Conservation (phyloP, 1,284 basidiomycete species). For the Boletus hoseneyae region DNA sequence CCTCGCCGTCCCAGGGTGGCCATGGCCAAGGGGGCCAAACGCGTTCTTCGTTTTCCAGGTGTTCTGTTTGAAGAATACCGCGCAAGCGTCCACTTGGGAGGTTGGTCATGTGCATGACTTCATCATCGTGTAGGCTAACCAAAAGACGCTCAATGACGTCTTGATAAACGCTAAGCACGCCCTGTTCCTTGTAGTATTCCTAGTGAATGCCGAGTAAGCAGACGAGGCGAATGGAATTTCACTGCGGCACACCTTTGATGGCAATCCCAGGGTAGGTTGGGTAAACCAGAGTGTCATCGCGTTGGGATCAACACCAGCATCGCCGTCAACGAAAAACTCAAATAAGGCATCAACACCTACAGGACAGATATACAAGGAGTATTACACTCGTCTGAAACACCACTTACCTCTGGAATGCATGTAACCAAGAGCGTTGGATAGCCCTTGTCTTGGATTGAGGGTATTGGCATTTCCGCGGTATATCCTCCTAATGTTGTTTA, state of each 20-base stretch:
- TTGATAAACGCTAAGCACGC: constrained; percentile 69
- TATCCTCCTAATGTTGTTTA: constrained; percentile 53
- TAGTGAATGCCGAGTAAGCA: constrained; percentile 29
- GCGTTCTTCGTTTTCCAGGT: constrained; percentile 50
- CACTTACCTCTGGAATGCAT: constrained; percentile 77
- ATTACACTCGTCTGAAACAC: background rate
- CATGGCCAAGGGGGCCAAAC: constrained; percentile 85
- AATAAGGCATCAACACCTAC: constrained; percentile 79
- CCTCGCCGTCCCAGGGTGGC: constrained; percentile 74
- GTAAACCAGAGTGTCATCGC: constrained; percentile 83
- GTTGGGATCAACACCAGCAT: constrained; percentile 87
- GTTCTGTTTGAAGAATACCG: constrained; percentile 32
- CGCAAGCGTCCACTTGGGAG: constrained; percentile 11
- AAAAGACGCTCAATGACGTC: constrained; percentile 70
- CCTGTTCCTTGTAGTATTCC: constrained; percentile 89
- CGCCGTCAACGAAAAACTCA: constrained; percentile 79
- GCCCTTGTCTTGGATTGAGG: constrained; percentile 39
- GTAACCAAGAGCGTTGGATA: constrained; percentile 83
- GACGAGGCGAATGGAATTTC: background rate
- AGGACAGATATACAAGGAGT: constrained; percentile 4
- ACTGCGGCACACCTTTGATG: constrained; percentile 63
- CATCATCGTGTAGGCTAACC: constrained; percentile 53
- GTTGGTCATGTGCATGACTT: constrained; percentile 18
- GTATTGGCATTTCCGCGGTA: constrained; percentile 47
- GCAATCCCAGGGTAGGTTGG: constrained; percentile 83